phyloP scores from a whole-genome alignment of 441 rosid genomes.

The Euphorbia celastroides region DNA sequence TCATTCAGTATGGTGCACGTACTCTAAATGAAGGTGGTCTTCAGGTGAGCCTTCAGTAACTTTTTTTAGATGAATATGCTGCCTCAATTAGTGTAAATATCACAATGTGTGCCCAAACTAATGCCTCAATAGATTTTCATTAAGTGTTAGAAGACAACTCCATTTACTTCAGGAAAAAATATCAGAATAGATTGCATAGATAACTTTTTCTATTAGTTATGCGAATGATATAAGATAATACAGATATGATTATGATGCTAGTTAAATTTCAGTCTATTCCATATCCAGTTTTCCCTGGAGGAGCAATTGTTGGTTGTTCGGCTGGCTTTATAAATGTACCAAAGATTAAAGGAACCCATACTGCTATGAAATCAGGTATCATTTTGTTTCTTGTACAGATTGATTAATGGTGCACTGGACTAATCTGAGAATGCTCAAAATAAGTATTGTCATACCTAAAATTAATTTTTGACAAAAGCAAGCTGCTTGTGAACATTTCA shows the following conservation, averaged over 20 bases:
- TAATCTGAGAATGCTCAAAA: constrained; percentile 2
- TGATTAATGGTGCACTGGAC: constrained; percentile 4
- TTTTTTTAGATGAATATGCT: not conserved
- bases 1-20: constrained; percentile 94
- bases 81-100: not conserved
- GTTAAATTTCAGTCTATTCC: constrained; percentile 99
- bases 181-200: not conserved
- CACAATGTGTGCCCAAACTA: not conserved
- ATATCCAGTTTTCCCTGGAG: constrained; percentile 97
- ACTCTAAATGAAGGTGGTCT: constrained; percentile 96
- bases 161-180: not conserved
- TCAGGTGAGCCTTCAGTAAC: constrained; percentile 54
- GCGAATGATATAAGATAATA: constrained; percentile 15
- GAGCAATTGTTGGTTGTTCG: constrained; percentile 93
- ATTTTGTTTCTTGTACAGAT: not conserved
- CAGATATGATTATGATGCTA: constrained; percentile 61
- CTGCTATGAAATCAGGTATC: constrained; percentile 98
- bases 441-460: not conserved
- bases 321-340: constrained; percentile 98
- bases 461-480: not conserved
- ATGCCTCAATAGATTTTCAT: not conserved
- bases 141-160: not conserved
- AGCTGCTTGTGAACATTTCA: not conserved
- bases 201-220: constrained; percentile 15
- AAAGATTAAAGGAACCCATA: constrained; percentile 96